A percentile compares a stretch with the other conserved stretches of the same genome.
Evolutionary conservation across 176 grass and related monocot species (phyloP).

Genomic region (Raddia guianensis): DNA sequence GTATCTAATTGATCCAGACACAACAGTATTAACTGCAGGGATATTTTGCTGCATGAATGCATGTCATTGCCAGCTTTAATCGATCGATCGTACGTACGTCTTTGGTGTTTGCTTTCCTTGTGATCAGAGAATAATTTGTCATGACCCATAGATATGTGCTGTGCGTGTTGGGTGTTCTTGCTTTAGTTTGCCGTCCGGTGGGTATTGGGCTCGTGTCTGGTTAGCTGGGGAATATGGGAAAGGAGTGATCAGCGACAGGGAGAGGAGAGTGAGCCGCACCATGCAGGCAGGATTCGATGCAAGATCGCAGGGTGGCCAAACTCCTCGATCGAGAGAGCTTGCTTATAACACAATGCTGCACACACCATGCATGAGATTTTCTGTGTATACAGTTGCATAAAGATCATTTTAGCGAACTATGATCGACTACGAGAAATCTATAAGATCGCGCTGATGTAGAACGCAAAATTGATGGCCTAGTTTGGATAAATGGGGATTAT

Average conservation of each 20-base stretch:
- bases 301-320: not conserved
- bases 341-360: too few species aligned
- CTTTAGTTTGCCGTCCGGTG: not conserved
- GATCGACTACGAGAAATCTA: too few species aligned
- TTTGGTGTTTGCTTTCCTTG: not conserved
- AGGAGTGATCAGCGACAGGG: not conserved
- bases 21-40: not conserved
- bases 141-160: not conserved
- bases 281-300: conserved; percentile 8
- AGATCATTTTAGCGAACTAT: too few species aligned
- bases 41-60: not conserved
- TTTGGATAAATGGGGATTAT: too few species aligned
- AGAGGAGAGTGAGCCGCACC: conserved; percentile 10
- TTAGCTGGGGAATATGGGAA: conserved; percentile 24
- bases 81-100: too few species aligned
- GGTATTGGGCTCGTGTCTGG: not conserved
- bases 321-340: not conserved
- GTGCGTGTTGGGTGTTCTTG: not conserved
- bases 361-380: too few species aligned
- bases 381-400: too few species aligned
- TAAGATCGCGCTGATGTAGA: too few species aligned
- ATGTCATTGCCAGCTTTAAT: not conserved
- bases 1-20: not conserved
- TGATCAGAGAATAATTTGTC: not conserved
- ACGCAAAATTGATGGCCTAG: too few species aligned